Evolutionary conservation across 2,329 filamentous ascomycete genomes (phyloP).

Genomic region (Nigrospora oryzae): DNA sequence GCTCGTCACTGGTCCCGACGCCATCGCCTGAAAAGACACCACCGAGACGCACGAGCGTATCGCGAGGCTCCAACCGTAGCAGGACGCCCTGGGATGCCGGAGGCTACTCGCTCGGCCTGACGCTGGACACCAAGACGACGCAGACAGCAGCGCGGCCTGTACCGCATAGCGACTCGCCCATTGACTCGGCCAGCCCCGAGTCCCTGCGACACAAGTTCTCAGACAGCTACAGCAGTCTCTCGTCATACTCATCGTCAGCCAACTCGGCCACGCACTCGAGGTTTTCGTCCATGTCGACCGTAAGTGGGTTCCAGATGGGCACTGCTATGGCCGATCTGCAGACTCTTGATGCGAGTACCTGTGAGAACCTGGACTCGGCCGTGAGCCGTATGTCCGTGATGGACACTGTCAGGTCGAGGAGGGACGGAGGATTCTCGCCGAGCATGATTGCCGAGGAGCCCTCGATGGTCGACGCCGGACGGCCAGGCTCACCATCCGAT

Average conservation of each 20-base stretch:
- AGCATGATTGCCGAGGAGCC: constrained; percentile 6
- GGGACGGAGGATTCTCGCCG: constrained; percentile 9
- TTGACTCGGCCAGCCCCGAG: constrained; percentile 19
- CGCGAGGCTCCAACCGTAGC: constrained; percentile 19
- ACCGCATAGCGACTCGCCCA: constrained; percentile 14
- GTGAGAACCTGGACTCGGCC: constrained; percentile 6
- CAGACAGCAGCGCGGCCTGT: constrained; percentile 11
- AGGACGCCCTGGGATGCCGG: constrained; percentile 44
- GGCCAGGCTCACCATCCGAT: constrained; percentile 20
- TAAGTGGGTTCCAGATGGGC: constrained; percentile 29
- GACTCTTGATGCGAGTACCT: constrained; percentile 21
- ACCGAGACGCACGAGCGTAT: constrained; percentile 17
- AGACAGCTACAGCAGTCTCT: constrained; percentile 43
- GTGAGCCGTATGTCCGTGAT: constrained; percentile 4
- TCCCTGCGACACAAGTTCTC: constrained; percentile 35
- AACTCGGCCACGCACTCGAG: constrained; percentile 40
- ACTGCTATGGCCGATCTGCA: constrained; percentile 27
- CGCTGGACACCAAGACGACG: constrained; percentile 26
- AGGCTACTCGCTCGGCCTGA: constrained; percentile 37
- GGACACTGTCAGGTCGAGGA: constrained; percentile 4
- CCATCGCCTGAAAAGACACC: constrained; percentile 12
- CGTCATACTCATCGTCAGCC: constrained; percentile 38
- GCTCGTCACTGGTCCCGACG: constrained; percentile 19
- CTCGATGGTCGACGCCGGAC: constrained; percentile 2
- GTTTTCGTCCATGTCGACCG: constrained; percentile 44